phyloP scores from a whole-genome alignment of 352 stramenopile species.

The Discostella stelligera region DNA sequence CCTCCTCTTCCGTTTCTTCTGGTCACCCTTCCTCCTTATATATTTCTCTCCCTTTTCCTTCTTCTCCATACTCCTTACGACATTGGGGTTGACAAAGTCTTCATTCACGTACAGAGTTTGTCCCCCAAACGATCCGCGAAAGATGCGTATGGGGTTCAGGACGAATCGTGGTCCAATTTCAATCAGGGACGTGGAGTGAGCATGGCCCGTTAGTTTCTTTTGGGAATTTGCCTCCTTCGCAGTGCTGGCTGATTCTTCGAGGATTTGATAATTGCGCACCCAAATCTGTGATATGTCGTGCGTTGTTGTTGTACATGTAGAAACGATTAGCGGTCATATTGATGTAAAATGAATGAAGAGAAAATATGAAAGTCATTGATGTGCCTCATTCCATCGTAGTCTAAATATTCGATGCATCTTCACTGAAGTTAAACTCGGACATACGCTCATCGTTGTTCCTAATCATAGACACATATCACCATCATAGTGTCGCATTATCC shows the following conservation, averaged over 20 bases:
- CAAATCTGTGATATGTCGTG: conserved; percentile 85
- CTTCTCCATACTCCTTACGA: conserved; percentile 87
- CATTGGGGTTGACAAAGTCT: conserved; percentile 96
- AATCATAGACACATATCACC: conserved; percentile 65
- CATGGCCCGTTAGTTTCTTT: conserved; percentile 89
- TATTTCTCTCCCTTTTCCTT: conserved; percentile 92
- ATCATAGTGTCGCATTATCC: background rate
- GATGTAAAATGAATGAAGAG: background rate
- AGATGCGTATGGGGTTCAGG: conserved; percentile 97
- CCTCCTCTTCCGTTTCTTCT: conserved; percentile 84
- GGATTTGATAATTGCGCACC: conserved; percentile 98
- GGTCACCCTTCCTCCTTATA: conserved; percentile 87
- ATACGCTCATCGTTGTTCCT: conserved; percentile 83
- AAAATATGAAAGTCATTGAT: background rate
- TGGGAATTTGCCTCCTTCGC: conserved; percentile 75
- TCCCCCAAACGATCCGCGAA: conserved; percentile 97
- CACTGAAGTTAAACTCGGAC: conserved; percentile 61
- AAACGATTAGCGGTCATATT: background rate
- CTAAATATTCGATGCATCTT: conserved; percentile 67
- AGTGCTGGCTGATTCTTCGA: conserved; percentile 80
- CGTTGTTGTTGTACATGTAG: background rate
- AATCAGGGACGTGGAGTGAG: conserved; percentile 90
- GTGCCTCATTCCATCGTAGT: conserved; percentile 83
- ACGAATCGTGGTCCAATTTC: conserved; percentile 99
- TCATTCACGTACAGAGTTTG: conserved; percentile 98